phyloP scores from a whole-genome alignment of 2,329 filamentous ascomycete genomes.

The Xylaria polymorpha region DNA sequence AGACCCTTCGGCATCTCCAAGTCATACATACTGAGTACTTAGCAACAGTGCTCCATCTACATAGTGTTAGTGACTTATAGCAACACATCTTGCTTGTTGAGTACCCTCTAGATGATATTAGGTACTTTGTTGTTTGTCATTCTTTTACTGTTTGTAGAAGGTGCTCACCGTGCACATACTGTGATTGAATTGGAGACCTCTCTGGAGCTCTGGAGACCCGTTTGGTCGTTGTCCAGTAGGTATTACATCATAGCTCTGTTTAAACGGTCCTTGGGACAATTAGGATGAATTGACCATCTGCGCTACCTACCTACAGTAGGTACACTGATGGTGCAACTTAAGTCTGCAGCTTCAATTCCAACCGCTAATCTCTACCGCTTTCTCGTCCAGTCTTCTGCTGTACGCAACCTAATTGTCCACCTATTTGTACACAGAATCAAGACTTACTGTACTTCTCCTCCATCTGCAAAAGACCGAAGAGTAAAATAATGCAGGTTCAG shows the following conservation, averaged over 20 bases:
- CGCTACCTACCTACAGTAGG: too few relatives aligned
- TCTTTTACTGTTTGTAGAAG: slow-evolving; percentile 9
- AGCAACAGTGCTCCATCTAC: neutral
- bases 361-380: neutral
- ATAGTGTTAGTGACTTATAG: neutral
- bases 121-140: neutral
- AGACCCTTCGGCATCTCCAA: slow-evolving; percentile 26
- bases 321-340: slow-evolving; percentile 3
- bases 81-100: neutral
- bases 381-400: neutral
- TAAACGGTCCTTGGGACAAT: slow-evolving; percentile 3
- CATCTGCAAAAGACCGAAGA: neutral
- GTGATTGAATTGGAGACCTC: slow-evolving; percentile 26
- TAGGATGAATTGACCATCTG: slow-evolving; percentile 28
- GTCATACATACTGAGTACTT: neutral
- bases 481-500: slow-evolving; percentile 14
- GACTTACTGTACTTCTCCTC: slow-evolving; percentile 3
- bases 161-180: slow-evolving; percentile 7
- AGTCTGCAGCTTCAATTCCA: neutral
- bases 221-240: slow-evolving; percentile 13
- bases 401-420: neutral
- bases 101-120: neutral
- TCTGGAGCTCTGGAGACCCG: slow-evolving; percentile 3
- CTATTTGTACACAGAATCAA: neutral
- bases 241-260: slow-evolving; percentile 35